These are phyloP conservation scores for Huntiella bhutanensis DNA, from an alignment of 2,329 filamentous ascomycete genomes.

Conservation along the genomic window DNA sequence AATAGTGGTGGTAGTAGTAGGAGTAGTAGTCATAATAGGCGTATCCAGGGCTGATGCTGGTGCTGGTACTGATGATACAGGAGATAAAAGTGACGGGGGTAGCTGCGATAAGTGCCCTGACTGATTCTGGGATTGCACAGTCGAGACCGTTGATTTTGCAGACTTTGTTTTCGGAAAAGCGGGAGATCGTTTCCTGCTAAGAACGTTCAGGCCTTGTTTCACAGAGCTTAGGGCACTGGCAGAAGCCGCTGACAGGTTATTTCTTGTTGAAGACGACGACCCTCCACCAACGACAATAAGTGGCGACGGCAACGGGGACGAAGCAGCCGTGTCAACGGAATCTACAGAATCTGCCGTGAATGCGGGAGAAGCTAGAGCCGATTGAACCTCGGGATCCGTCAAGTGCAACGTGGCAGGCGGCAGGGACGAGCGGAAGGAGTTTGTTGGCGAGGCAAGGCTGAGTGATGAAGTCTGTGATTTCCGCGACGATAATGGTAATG, in stretches of 20 bases:
- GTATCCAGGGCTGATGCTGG: constrained; percentile 15
- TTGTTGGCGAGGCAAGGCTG: not conserved
- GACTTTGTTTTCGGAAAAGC: constrained; percentile 14
- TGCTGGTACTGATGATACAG: constrained; percentile 10
- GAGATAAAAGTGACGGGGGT: constrained; percentile 13
- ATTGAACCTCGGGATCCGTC: constrained; percentile 16
- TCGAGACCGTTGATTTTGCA: not conserved
- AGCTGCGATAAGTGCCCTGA: constrained; percentile 11
- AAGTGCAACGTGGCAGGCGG: not conserved
- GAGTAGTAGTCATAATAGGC: constrained; percentile 4
- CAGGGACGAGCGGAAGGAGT: not conserved
- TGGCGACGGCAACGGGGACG: not conserved
- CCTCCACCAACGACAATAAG: no score
- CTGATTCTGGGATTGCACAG: not conserved
- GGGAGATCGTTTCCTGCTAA: constrained; percentile 15
- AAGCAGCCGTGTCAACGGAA: not conserved
- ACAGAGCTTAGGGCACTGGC: constrained; percentile 24
- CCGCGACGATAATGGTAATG: not conserved
- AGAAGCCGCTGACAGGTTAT: constrained; percentile 17
- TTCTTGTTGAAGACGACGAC: not conserved
- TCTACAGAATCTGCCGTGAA: not conserved
- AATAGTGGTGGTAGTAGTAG: constrained; percentile 25
- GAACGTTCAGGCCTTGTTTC: constrained; percentile 17
- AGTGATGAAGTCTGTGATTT: not conserved
- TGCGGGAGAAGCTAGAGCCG: constrained; percentile 14